A percentile compares a stretch with the other conserved stretches of the same genome.
Conservation (phyloP, 441 rosid species). For the Syzygium malaccense region DNA sequence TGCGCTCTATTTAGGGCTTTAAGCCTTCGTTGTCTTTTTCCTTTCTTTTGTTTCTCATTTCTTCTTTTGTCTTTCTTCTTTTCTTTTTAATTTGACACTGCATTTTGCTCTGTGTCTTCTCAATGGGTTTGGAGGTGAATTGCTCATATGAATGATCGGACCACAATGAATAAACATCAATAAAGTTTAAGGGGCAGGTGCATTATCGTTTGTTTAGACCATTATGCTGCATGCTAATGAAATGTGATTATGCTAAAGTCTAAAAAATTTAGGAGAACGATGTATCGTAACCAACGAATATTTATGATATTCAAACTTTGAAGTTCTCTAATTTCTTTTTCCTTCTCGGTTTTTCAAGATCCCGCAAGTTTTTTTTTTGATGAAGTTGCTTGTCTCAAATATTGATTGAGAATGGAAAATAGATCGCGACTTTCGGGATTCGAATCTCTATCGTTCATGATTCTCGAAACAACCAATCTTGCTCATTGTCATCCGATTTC, state of each 20-base stretch:
- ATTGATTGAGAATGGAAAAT: neutral
- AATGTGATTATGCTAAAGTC: neutral
- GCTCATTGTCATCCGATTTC: neutral
- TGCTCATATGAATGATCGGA: neutral
- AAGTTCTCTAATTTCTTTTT: neutral
- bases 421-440: neutral
- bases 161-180: neutral
- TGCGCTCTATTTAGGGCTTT: neutral
- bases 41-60: neutral
- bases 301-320: fast-evolving
- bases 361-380: neutral
- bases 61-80: neutral
- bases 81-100: neutral
- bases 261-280: neutral
- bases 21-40: neutral
- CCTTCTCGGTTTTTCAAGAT: neutral
- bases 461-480: neutral
- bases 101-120: neutral
- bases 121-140: neutral
- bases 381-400: neutral
- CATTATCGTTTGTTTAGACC: neutral
- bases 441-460: neutral
- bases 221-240: neutral
- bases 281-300: fast-evolving
- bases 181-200: neutral